Evolutionary conservation across 202 grass and related monocot genomes (phyloP).

Genomic region (Saccharum hybrid): DNA sequence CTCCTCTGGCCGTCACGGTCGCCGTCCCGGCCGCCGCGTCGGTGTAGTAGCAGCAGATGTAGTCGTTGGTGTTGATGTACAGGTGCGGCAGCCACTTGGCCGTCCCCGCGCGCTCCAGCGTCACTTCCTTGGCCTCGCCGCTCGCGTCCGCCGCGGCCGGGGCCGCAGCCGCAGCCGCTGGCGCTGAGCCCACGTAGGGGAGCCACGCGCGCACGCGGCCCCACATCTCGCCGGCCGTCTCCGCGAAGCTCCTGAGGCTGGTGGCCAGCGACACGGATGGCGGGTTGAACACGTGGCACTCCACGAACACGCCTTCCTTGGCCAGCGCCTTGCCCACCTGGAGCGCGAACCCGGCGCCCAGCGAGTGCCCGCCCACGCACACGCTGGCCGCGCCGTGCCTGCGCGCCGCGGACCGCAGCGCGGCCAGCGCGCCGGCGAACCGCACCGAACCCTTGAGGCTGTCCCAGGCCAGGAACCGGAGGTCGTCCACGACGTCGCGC

Average conservation of each 20-base stretch:
- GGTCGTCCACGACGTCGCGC: slow-evolving; percentile 69
- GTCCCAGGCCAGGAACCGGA: slow-evolving; percentile 77
- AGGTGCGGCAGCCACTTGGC: slow-evolving; percentile 75
- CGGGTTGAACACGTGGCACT: slow-evolving; percentile 91
- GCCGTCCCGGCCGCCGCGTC: slow-evolving; percentile 58
- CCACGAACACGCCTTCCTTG: slow-evolving; percentile 75
- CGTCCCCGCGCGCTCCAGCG: slow-evolving; percentile 44
- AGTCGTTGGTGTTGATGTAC: slow-evolving; percentile 75
- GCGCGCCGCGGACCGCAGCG: slow-evolving; percentile 50
- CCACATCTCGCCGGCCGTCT: slow-evolving; percentile 74
- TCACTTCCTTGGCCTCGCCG: slow-evolving; percentile 14
- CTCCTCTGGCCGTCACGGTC: slow-evolving; percentile 31
- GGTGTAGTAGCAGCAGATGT: slow-evolving; percentile 75
- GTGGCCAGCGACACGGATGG: slow-evolving; percentile 82
- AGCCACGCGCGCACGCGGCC: slow-evolving; percentile 55
- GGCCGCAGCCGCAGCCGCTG: not conserved
- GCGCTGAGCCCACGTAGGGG: slow-evolving; percentile 34
- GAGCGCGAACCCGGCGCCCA: slow-evolving; percentile 81
- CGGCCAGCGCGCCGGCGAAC: slow-evolving; percentile 62
- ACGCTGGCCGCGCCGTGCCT: slow-evolving; percentile 49
- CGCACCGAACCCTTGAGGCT: slow-evolving; percentile 88
- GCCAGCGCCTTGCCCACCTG: slow-evolving; percentile 84
- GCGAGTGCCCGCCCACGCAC: slow-evolving; percentile 71
- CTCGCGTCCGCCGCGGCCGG: not conserved
- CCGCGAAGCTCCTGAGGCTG: slow-evolving; percentile 65